Evolutionary conservation across 345 rosid genomes (phyloP), one percentile per base, ranked within the genome.

Genomic region (Brassica napus): DNA sequence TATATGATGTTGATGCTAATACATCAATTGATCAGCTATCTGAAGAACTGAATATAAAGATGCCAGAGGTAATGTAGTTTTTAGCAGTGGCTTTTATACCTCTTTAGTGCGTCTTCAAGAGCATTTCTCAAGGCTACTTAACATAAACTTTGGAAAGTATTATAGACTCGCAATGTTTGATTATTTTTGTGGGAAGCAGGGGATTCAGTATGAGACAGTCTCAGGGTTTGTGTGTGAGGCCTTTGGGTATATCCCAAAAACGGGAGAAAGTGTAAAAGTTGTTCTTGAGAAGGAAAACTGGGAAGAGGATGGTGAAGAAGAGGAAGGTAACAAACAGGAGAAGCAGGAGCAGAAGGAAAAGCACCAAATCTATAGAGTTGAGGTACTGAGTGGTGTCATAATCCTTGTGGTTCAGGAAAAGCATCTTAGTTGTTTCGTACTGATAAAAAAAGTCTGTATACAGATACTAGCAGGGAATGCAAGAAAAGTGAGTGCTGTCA

Each of bases 391-490:
- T 14, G 42, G 12, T 11, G 65, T 79, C 60, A 28, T 35, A 9
- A 39, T 26, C 30, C 30, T 26, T 26, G 30, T 26, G 30, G 30
- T 26, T 26, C 30, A 26, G 30, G 4, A 16, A 35, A 74, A 49
- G 11, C 61, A 63, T 37, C 30, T 30, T 39, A 52, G 71, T 11
- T 28, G 68, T 75, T 57, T 70, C 7, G 12, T 57, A 76, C 64
- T 69, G 47, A 80, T 58, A 0, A 37, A 4, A 6, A 68, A 63
- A 75, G 52, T 74, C 31, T 30, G 62, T 66, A n/a, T 74, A 82
- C 89, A 93, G 99, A 87, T 95, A 80, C 84, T 93, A 73, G 97
- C 93, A 39, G 99, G 98, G 72, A 95, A 95, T 84, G 98, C 99
- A 67, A 88, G 98, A 83, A 93, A 95, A 86, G 98, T 95, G 54